Evolutionary conservation across 2,329 filamentous ascomycete genomes (phyloP).

Genomic region (Scleromitrula shiraiana): DNA sequence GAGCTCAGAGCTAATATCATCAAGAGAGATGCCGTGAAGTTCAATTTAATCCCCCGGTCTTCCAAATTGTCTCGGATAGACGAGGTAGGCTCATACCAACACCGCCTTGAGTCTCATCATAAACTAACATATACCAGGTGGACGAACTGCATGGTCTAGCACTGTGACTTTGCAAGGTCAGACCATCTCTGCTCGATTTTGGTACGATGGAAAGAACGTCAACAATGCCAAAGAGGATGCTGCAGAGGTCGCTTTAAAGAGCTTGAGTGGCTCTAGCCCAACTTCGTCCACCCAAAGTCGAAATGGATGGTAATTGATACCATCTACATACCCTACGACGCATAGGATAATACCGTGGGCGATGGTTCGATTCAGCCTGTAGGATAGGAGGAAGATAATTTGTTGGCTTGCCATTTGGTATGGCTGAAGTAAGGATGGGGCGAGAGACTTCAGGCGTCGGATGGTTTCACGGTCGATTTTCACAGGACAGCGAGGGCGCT

Average conservation of each 20-base stretch:
- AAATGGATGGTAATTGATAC: conserved; percentile 31
- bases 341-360: conserved; percentile 4
- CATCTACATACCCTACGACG: not conserved
- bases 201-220: conserved; percentile 84
- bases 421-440: conserved; percentile 25
- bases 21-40: conserved; percentile 50
- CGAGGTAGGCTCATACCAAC: conserved; percentile 46
- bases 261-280: conserved; percentile 38
- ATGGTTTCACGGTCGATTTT: conserved; percentile 20
- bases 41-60: conserved; percentile 48
- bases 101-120: conserved; percentile 17
- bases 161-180: conserved; percentile 63
- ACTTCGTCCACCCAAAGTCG: conserved; percentile 35
- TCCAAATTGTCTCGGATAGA: conserved; percentile 66
- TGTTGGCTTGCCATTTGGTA: conserved; percentile 16
- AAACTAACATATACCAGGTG: conserved; percentile 46
- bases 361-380: conserved; percentile 20
- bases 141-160: conserved; percentile 86
- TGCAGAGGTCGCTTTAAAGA: conserved; percentile 69
- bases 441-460: conserved; percentile 27
- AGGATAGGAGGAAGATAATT: conserved; percentile 25
- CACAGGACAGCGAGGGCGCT: conserved; percentile 24
- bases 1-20: conserved; percentile 20
- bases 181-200: conserved; percentile 66
- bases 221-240: conserved; percentile 87